Base-by-base conservation (phyloP, 2,329 filamentous ascomycete species). In the Botryotinia globosa region DNA sequence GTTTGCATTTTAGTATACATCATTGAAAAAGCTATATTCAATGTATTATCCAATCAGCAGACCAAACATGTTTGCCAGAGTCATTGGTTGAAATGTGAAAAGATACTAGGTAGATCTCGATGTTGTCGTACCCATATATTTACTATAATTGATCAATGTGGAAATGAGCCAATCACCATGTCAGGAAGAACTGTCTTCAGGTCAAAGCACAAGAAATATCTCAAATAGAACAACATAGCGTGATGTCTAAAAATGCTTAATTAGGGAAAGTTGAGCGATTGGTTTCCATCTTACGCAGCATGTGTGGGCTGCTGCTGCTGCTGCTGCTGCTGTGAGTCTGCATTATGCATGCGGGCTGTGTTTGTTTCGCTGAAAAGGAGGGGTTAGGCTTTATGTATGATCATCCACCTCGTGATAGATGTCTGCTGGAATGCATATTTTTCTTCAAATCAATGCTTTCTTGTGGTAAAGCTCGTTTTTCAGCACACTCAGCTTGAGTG, bases 321-420 rank as follows among this genome's bases (percentile, higher is more conserved):
- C 42, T 54, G 44, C 9, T 54, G 34, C 64, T 37, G 37, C 37
- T 56, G 32, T 56, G 25, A 54, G 48, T 56, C 25, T 54, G 45
- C 45, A 39, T 29, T 54, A 54, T 42, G 34, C 64, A 56, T 66
- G 45, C 45, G 34, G 64, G 45, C 65, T 56, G 65, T 42, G 48
- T 39, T 44, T n/a, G 34, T 44, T 63, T 63, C 37, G 37, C 61
- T 22, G 25, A 44, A 42, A 32, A 32, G 29, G 61, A 42, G 34
- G 48, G 22, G 32, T 54, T 20, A 51, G 48, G 48, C n/a, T 51
- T 51, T 51, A n/a, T 51, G 48, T 51, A 67, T 29, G n/a, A 20
- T 67, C 45, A 29, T 66, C 32, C 32, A 54, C 51, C 45, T 54
- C 45, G 45, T 66, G 32, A 66, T 54, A 16, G 22, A 66, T 54